Conservation (phyloP, 2,329 filamentous ascomycete genomes). For the Neofusicoccum umdonicola region DNA sequence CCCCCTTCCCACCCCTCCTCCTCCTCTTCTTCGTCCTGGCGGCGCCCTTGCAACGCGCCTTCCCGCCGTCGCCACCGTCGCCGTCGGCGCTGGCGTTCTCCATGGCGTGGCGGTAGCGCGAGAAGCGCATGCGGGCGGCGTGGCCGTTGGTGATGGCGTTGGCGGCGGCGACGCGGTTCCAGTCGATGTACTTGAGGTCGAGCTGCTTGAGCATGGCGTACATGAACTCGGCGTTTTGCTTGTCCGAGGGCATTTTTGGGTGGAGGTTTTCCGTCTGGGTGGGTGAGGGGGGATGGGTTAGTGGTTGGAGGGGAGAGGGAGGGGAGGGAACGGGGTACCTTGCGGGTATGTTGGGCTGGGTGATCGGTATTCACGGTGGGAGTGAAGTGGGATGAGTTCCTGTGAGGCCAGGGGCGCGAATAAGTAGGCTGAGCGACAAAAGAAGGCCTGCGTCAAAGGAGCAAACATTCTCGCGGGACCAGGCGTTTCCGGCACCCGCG, state of each 20-base stretch:
- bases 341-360: background rate
- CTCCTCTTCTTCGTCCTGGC: background rate
- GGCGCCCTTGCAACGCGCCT: background rate
- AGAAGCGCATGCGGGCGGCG: conserved; percentile 57
- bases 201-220: conserved; percentile 57
- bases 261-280: too few species aligned
- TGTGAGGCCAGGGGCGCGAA: background rate
- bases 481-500: background rate
- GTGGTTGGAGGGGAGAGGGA: too few species aligned
- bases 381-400: background rate
- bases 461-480: background rate
- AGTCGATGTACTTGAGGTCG: conserved; percentile 55
- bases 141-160: conserved; percentile 44
- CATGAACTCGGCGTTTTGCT: conserved; percentile 51
- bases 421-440: background rate
- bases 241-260: conserved; percentile 44
- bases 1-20: too few species aligned
- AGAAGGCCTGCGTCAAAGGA: background rate
- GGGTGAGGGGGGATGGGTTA: too few species aligned
- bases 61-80: background rate
- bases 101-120: conserved; percentile 54
- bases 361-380: background rate
- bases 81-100: conserved; percentile 29
- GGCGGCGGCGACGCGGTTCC: conserved; percentile 50
- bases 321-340: background rate